Percentiles rank a stretch among this genome's conserved stretches.
phyloP scores from a whole-genome alignment of 371 early-diverging fungal species.

The Furculomyces boomerangus region DNA sequence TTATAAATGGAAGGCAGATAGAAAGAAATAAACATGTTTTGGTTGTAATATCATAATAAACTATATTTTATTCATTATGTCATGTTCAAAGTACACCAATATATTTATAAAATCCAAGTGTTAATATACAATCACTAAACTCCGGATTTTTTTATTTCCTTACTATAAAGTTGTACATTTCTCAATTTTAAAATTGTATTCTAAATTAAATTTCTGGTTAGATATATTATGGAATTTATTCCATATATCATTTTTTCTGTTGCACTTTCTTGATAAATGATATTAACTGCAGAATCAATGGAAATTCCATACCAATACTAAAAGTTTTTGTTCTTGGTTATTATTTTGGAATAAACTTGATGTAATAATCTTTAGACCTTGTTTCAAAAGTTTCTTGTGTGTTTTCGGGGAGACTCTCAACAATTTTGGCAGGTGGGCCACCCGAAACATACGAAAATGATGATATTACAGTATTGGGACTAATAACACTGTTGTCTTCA shows the following conservation, averaged over 20 bases:
- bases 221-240: too few relatives aligned
- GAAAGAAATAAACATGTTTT: slow-evolving; percentile 44
- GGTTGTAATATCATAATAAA: too few relatives aligned
- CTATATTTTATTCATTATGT: too few relatives aligned
- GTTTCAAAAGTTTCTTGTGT: slow-evolving; percentile 58
- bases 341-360: slow-evolving; percentile 39
- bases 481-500: slow-evolving; percentile 76
- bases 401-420: slow-evolving; percentile 69
- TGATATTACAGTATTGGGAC: slow-evolving; percentile 81
- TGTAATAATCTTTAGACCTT: slow-evolving; percentile 53
- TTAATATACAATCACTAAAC: neutral
- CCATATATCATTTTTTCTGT: too few relatives aligned
- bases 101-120: neutral
- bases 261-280: neutral
- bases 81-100: neutral
- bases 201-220: neutral
- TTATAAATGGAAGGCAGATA: slow-evolving; percentile 81
- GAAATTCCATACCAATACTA: neutral
- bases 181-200: neutral
- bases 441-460: slow-evolving; percentile 46
- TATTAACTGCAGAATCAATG: neutral
- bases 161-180: neutral
- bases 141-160: neutral
- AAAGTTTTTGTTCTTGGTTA: too few relatives aligned
- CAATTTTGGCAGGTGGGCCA: slow-evolving; percentile 28